Conservation (phyloP, 2,329 filamentous ascomycete genomes). For the Fusarium tupiense region DNA sequence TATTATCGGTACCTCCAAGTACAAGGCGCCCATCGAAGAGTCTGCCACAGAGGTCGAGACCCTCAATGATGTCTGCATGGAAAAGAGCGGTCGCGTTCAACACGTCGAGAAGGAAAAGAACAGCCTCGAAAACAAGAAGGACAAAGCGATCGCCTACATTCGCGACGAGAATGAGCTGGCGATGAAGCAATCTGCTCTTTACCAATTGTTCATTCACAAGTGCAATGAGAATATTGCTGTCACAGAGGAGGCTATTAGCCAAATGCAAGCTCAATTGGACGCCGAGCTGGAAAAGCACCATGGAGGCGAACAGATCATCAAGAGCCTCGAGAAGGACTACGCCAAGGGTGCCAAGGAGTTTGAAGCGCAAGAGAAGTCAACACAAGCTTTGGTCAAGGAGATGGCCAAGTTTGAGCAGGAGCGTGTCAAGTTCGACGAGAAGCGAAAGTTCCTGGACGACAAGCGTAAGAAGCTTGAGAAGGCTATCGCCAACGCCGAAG, state of each 20-base stretch:
- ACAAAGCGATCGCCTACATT: slow-evolving; percentile 89
- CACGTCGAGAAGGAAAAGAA: slow-evolving; percentile 98
- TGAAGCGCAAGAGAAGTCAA: slow-evolving; percentile 82
- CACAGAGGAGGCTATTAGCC: slow-evolving; percentile 87
- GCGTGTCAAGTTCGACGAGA: slow-evolving; percentile 96
- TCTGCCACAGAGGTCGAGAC: slow-evolving; percentile 88
- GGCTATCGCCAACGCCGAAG: slow-evolving; percentile 79
- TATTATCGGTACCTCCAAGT: slow-evolving; percentile 98
- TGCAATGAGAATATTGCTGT: slow-evolving; percentile 90
- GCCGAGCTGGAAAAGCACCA: slow-evolving; percentile 91
- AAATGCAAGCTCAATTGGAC: slow-evolving; percentile 88
- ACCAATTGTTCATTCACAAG: slow-evolving; percentile 90
- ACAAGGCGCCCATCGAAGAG: slow-evolving; percentile 97
- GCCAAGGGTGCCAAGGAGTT: slow-evolving; percentile 85
- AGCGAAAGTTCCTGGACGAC: slow-evolving; percentile 88
- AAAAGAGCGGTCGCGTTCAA: slow-evolving; percentile 95
- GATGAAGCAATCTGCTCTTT: slow-evolving; percentile 88
- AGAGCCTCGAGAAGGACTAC: slow-evolving; percentile 85
- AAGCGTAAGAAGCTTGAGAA: slow-evolving; percentile 98
- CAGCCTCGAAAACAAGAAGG: slow-evolving; percentile 93
- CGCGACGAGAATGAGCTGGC: slow-evolving; percentile 93
- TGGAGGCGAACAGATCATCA: slow-evolving; percentile 89
- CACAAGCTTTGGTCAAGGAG: slow-evolving; percentile 83
- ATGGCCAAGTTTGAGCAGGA: slow-evolving; percentile 95
- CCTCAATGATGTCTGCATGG: slow-evolving; percentile 92